Conservation (phyloP, 495 filamentous ascomycete genomes). For the Astrothelium subdiscretum region DNA sequence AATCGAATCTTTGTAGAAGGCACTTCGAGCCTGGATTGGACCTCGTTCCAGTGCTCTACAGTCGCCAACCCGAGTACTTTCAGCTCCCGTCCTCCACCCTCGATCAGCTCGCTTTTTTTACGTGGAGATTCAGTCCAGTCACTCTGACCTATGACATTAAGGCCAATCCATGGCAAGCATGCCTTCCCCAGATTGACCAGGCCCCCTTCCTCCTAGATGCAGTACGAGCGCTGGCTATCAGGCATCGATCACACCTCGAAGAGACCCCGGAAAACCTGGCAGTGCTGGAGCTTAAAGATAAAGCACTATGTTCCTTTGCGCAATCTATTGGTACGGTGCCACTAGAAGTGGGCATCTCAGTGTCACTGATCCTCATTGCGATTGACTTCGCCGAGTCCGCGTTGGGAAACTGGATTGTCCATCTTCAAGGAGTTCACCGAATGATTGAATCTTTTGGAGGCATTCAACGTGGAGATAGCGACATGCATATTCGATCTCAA, state of each 20-base stretch:
- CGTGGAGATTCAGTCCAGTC: slow-evolving; percentile 1
- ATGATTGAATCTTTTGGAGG: neutral
- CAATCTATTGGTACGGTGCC: neutral
- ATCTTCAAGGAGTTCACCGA: neutral
- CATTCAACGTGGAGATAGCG: neutral
- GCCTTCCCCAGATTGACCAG: neutral
- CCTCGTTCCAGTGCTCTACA: neutral
- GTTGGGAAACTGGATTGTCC: neutral
- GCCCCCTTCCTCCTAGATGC: neutral
- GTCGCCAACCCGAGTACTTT: neutral
- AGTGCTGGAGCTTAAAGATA: neutral
- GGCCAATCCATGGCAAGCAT: slow-evolving; percentile 1
- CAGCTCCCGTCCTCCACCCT: neutral
- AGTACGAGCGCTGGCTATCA: slow-evolving; percentile 1
- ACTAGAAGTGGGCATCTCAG: neutral
- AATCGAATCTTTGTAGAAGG: neutral
- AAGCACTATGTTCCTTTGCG: neutral
- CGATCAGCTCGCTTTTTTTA: neutral
- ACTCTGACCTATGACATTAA: slow-evolving; percentile 1
- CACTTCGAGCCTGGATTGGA: neutral
- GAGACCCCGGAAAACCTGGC: neutral
- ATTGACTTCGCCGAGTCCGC: slow-evolving; percentile 1
- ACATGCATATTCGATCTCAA: neutral
- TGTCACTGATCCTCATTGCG: neutral
- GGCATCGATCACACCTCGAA: slow-evolving; percentile 3